Evolutionary conservation across 2,329 filamentous ascomycete genomes (phyloP).

Genomic region (Clonostachys rhizophaga): DNA sequence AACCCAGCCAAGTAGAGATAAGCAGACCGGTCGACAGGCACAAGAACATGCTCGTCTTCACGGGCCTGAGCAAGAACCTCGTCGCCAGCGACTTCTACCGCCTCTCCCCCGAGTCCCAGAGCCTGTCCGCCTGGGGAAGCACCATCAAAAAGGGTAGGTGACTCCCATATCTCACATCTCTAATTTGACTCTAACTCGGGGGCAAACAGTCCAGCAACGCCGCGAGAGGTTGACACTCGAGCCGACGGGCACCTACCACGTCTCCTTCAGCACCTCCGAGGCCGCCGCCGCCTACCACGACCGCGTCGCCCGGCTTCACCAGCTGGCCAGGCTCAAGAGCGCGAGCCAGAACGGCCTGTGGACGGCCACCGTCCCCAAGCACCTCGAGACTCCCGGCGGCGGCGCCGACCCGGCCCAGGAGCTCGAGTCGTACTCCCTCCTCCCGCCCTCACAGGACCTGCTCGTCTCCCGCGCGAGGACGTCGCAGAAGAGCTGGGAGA

Average conservation of each 20-base stretch:
- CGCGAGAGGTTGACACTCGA: slow-evolving; percentile 60
- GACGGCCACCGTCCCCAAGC: slow-evolving; percentile 15
- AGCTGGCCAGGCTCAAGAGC: background rate
- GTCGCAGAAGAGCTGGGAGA: slow-evolving; percentile 7
- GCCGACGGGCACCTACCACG: slow-evolving; percentile 55
- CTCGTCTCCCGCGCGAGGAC: slow-evolving; percentile 4
- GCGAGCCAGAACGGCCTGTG: slow-evolving; percentile 9
- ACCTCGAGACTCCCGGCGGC: slow-evolving; percentile 9
- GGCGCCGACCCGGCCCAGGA: slow-evolving; percentile 10
- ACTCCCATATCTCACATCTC: background rate
- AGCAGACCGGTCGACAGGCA: background rate
- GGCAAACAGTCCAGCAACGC: slow-evolving; percentile 50
- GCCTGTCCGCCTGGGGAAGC: slow-evolving; percentile 64
- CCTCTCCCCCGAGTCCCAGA: slow-evolving; percentile 45
- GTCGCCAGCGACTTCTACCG: slow-evolving; percentile 67
- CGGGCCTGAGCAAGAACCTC: slow-evolving; percentile 53
- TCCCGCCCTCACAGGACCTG: slow-evolving; percentile 12
- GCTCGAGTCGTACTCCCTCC: slow-evolving; percentile 18
- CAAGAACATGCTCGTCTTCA: slow-evolving; percentile 46
- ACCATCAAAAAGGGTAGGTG: slow-evolving; percentile 52
- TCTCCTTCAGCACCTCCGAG: slow-evolving; percentile 17
- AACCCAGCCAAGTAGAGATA: no score
- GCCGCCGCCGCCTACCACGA: background rate
- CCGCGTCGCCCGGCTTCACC: background rate
- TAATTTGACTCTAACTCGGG: no score